Evolutionary conservation across 257 asterid genomes (phyloP).

Genomic region (Gynochthodes officinalis): DNA sequence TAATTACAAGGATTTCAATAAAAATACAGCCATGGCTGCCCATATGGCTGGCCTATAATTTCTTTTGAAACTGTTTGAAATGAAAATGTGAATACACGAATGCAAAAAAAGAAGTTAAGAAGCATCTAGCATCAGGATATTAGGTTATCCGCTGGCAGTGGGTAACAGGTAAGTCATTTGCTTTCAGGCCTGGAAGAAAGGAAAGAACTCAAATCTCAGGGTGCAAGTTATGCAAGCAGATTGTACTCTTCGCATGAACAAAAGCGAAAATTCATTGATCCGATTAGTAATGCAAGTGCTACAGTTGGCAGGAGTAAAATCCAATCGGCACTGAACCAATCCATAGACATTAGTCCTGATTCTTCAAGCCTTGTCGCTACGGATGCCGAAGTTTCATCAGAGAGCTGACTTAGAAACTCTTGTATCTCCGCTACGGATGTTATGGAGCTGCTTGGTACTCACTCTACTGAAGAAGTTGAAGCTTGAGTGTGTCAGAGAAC

Average conservation of each 20-base stretch:
- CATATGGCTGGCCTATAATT: too few relatives aligned
- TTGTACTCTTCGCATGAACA: background rate
- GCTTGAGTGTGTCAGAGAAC: background rate
- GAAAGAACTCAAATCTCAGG: background rate
- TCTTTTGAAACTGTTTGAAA: too few relatives aligned
- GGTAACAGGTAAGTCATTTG: too few relatives aligned
- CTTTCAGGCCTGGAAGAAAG: background rate
- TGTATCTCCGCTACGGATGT: background rate
- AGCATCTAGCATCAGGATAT: too few relatives aligned
- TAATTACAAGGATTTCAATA: too few relatives aligned
- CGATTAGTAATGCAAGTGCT: background rate
- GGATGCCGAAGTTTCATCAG: background rate
- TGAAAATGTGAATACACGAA: too few relatives aligned
- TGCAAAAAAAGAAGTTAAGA: too few relatives aligned
- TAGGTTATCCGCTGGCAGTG: too few relatives aligned
- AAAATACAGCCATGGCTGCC: too few relatives aligned
- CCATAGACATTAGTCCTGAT: background rate
- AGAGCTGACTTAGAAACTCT: background rate
- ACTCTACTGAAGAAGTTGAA: background rate
- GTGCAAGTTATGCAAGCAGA: background rate
- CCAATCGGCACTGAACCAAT: conserved; percentile 4
- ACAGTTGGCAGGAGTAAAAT: background rate
- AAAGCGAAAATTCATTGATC: background rate
- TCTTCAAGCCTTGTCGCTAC: too few relatives aligned
- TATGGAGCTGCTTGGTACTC: background rate